Evolutionary conservation across 2,329 filamentous ascomycete genomes (phyloP), one percentile per base, ranked within the genome.

Genomic region (Neofusicoccum kwambonambiense): DNA sequence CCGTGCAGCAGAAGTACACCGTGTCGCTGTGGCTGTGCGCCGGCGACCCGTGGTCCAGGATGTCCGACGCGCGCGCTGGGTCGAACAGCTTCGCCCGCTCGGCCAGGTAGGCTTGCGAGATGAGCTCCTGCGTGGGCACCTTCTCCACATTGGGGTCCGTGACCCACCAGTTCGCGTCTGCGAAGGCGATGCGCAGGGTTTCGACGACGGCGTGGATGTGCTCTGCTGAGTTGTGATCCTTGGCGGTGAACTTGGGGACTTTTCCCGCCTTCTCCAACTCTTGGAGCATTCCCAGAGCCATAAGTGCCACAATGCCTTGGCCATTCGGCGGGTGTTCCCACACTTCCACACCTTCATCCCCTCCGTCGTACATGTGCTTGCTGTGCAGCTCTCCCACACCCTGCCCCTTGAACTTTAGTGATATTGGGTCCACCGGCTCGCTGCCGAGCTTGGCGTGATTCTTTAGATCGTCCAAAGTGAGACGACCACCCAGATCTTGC

Each of bases 261-360:
- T 87, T 87, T 44, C 89, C 90, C 15, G 84, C 81, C 66, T 87
- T 86, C 77, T 97, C 92, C 1, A 98, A 84, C 74, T 93, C 88
- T 75, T 97, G 89, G 56, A 99, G 82, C 69, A 98, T 96, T 1
- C 95, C 95, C 0, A 99, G 82, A 0, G 95, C 91, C 89, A 98
- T 97, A 37, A 98, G 81, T 0, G 95, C 95, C 2, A 98, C 91
- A 68, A 98, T 93, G 1, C 95, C 95, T 78, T 98, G 95, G 0
- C 95, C 93, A 72, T 98, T 98, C 8, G 95, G 95, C 41, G 94
- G 93, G 74, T 98, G 94, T 74, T 99, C 95, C 94, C 94, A 98
- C 0, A 99, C 81, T 73, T 96, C 89, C 47, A 97, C 84, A 9
- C 88, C 87, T 12, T 81, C 77, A 58, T 83, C 80, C 27, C 75